phyloP scores from a whole-genome alignment of 2,329 filamentous ascomycete species.

The Aspergillus nomiae region DNA sequence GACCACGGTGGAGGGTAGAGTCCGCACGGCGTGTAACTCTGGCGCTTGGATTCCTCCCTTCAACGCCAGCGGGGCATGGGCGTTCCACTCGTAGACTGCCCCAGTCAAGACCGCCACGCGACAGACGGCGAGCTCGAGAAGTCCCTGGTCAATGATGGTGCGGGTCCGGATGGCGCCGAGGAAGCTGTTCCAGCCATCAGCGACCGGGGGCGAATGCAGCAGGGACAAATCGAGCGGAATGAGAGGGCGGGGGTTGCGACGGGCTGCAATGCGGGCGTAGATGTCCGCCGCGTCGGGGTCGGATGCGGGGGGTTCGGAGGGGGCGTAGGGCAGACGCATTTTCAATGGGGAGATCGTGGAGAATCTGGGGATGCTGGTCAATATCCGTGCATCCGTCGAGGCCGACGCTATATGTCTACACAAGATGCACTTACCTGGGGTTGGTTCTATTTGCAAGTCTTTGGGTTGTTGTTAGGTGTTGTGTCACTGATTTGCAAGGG shows the following conservation, averaged over 20 bases:
- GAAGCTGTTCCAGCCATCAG: constrained; percentile 68
- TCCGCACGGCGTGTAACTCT: constrained; percentile 56
- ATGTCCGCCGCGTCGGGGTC: constrained; percentile 48
- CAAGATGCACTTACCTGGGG: background rate
- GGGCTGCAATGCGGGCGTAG: constrained; percentile 64
- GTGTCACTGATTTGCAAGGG: background rate
- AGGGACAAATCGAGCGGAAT: constrained; percentile 75
- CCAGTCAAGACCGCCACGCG: constrained; percentile 77
- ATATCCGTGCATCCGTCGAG: background rate
- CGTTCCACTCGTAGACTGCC: constrained; percentile 83
- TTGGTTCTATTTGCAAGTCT: background rate
- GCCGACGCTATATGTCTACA: background rate
- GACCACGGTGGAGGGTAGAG: constrained; percentile 52
- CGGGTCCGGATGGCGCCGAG: constrained; percentile 56
- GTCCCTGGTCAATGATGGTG: constrained; percentile 48
- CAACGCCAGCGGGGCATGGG: constrained; percentile 69
- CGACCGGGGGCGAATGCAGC: constrained; percentile 72
- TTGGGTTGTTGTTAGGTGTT: background rate
- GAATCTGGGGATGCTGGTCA: background rate
- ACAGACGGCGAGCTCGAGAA: constrained; percentile 78
- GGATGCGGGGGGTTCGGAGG: constrained; percentile 24
- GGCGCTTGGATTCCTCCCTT: constrained; percentile 37
- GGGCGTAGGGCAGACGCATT: constrained; percentile 43
- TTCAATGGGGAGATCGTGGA: background rate
- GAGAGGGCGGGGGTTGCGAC: constrained; percentile 69